Evolutionary conservation across 2,329 filamentous ascomycete genomes (phyloP).

Genomic region (Penicillium expansum): DNA sequence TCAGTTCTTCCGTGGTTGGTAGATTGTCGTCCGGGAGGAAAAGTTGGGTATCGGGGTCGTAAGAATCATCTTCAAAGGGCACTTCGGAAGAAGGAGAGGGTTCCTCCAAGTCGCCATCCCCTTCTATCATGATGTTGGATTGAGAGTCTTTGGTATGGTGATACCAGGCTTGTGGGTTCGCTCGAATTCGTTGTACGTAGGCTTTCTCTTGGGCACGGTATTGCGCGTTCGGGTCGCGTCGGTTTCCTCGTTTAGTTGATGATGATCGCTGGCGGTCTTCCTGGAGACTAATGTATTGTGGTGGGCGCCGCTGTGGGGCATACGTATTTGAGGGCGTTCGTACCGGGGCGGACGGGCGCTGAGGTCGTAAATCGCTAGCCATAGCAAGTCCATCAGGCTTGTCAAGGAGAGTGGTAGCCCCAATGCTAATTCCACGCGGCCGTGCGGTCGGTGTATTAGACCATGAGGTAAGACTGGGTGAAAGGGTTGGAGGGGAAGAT

Average conservation of each 20-base stretch:
- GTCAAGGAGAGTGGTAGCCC: conserved; percentile 44
- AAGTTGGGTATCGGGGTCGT: conserved; percentile 88
- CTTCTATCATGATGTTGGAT: conserved; percentile 65
- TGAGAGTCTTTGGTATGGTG: conserved; percentile 58
- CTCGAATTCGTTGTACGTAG: conserved; percentile 86
- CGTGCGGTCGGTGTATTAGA: conserved; percentile 36
- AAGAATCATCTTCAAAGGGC: conserved; percentile 76
- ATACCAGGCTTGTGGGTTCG: conserved; percentile 76
- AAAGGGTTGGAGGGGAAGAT: conserved; percentile 33
- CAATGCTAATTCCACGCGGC: conserved; percentile 45
- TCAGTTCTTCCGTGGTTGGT: conserved; percentile 83
- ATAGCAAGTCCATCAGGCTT: conserved; percentile 32
- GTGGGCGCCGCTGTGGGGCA: conserved; percentile 59
- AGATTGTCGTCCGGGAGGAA: conserved; percentile 89
- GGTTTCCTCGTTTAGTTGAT: conserved; percentile 53
- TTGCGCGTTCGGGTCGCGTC: conserved; percentile 66
- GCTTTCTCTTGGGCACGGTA: conserved; percentile 87
- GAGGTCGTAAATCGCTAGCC: conserved; percentile 49
- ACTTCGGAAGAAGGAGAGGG: conserved; percentile 84
- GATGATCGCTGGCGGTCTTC: conserved; percentile 55
- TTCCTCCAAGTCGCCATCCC: conserved; percentile 82
- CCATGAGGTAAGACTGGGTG: conserved; percentile 36
- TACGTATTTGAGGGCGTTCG: conserved; percentile 79
- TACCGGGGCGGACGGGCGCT: conserved; percentile 66
- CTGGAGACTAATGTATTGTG: conserved; percentile 48